Evolutionary conservation across 495 filamentous ascomycete genomes (phyloP).

Genomic region (Hypoxylon subgilvum): DNA sequence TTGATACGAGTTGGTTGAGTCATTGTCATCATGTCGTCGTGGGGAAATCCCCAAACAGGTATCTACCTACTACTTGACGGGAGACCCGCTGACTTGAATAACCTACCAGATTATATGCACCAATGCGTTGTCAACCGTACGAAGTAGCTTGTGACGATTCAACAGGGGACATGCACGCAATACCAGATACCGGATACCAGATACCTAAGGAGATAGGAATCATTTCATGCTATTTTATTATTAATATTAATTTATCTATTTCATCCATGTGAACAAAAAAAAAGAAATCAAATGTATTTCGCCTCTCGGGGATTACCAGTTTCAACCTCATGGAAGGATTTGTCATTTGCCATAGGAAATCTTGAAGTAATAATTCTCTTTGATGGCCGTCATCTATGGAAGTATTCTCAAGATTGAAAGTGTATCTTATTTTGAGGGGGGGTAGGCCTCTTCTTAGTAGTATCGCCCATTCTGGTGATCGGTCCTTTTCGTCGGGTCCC

Average conservation of each 20-base stretch:
- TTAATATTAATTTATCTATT: slow-evolving; percentile 5
- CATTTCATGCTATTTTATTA: no score
- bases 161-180: slow-evolving; percentile 23
- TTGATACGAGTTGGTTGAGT: slow-evolving; percentile 33
- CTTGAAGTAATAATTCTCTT: no score
- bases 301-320: no score
- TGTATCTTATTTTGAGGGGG: no score
- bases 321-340: no score
- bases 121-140: slow-evolving; percentile 39
- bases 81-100: slow-evolving; percentile 35
- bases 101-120: slow-evolving; percentile 32
- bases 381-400: no score
- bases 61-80: neutral
- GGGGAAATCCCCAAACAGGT: slow-evolving; percentile 17
- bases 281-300: no score
- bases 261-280: no score
- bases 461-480: slow-evolving; percentile 7
- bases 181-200: no score
- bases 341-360: no score
- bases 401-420: no score
- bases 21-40: slow-evolving; percentile 9
- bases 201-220: no score
- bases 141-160: slow-evolving; percentile 35
- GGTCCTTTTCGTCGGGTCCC: slow-evolving; percentile 30
- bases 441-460: neutral